Evolutionary conservation across 1,139 yeast species (phyloP), one percentile per base, ranked within the genome.

Genomic region (Lodderomyces pseudojiufengensis): DNA sequence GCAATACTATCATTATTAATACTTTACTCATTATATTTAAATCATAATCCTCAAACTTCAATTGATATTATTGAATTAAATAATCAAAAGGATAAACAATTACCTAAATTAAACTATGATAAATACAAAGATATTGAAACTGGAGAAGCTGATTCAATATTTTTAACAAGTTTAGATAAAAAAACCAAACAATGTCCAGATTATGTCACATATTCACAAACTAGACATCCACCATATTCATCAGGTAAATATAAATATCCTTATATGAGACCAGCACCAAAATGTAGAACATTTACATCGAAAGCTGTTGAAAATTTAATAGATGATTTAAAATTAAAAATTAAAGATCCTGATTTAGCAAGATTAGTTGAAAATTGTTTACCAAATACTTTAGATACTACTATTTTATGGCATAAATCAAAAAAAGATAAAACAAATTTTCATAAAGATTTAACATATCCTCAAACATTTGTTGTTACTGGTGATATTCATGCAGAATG

Each of bases 401-500:
- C 96, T 0, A 77, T 87, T 33, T 65, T 84, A 39, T 87, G 90
- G 87, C 87, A 83, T 54, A 51, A 56, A 24, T 7, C 20, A 15
- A 39, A 40, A 9, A 23, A 25, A 8, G 12, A 25, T 9, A 24
- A 21, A 11, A 9, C 15, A 11, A 18, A 13, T 8, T 9, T 11
- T 20, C 12, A 11, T 3, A 10, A 21, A 13, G 18, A 24, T 9
- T 14, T 7, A 10, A 10, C 24, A 3, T 24, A 27, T 32, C 65
- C 62, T 1, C 66, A 51, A 36, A 48, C 71, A 0, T 87, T 87
- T 58, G 75, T 87, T 1, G 95, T 87, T 24, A 87, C 96, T 0
- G 96, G 96, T 3, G 95, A 86, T 50, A 82, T 82, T 30, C 88
- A 86, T 55, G 96, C 96, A 1, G 95, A 86, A 57, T 87, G 96